Evolutionary conservation across 495 filamentous ascomycete genomes (phyloP), one percentile per base, ranked within the genome.

Genomic region (Xylaria curta): DNA sequence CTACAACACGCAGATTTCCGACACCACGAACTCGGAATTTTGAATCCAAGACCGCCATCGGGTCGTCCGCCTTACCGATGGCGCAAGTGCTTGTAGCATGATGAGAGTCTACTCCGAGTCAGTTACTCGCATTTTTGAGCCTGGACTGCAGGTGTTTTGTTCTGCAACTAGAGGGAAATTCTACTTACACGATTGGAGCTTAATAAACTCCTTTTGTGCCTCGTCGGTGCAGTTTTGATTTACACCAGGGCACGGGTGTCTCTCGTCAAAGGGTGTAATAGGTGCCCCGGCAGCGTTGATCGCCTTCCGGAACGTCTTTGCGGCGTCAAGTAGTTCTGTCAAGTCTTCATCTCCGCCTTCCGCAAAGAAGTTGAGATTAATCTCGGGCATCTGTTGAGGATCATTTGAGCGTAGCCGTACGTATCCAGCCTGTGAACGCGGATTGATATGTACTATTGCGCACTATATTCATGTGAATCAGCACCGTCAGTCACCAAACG

Each of bases 301-400:
- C 1, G 80, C 84, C 13, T 82, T 77, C 15, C 87, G 83, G 28
- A 87, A 81, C 8, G 85, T 80, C 65, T 85, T 77, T 62, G 86
- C 82, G 0, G 78, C 88, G 46, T 87, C 85, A 19, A 85, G 81
- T 3, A 89, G 72, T 49, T 88, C 87, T 21, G 81, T 76, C n/a
- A 84, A 75, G 42, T 85, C 83, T 46, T 82, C 71, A 17, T 81
- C 82, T 21, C 72, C 79, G 36, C 72, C 62, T 4, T 80, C 42
- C 69, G 85, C 78, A 73, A 88, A 91, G 76, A 88, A 89, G 61
- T 86, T 83, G 75, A 90, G 86, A 68, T 85, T 85, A 62, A 89
- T 88, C 15, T 85, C 80, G 2, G 88, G 88, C 70, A 80, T 79
- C 69, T 89, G 86, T 42, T 82, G 85, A 4, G 87, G 88, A 69